A percentile compares a stretch with the other conserved stretches of the same genome.
Evolutionary conservation across 2,329 filamentous ascomycete species (phyloP).

Genomic region (Venturia asperata): DNA sequence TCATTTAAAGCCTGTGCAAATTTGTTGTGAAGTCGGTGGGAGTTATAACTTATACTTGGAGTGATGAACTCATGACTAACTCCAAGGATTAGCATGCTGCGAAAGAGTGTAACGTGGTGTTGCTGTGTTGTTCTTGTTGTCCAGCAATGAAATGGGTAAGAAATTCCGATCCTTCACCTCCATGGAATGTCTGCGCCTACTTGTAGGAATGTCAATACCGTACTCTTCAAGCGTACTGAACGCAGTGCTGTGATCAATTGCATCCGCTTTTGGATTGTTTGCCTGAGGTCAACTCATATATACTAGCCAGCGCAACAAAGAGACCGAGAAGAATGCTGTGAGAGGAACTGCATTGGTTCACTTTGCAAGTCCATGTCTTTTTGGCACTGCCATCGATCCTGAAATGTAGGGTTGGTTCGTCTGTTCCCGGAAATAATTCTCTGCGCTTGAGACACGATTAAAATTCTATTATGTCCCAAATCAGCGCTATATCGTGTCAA

Average conservation of each 20-base stretch:
- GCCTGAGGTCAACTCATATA: too few species aligned
- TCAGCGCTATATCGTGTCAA: neutral
- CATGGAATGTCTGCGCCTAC: neutral
- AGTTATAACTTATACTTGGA: neutral
- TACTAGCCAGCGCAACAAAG: too few species aligned
- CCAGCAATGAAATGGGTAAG: neutral
- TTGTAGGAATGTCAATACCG: neutral
- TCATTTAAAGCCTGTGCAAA: neutral
- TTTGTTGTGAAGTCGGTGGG: neutral
- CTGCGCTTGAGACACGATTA: neutral
- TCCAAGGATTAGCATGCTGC: neutral
- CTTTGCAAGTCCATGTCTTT: too few species aligned
- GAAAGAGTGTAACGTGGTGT: neutral
- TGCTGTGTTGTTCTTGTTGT: neutral
- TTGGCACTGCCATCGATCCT: too few species aligned
- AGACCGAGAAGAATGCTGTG: too few species aligned
- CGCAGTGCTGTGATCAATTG: too few species aligned
- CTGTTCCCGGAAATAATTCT: too few species aligned
- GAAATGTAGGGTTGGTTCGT: too few species aligned
- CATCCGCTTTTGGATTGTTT: too few species aligned
- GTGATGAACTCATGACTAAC: neutral
- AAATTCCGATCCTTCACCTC: neutral
- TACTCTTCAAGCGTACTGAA: neutral
- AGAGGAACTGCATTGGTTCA: too few species aligned
- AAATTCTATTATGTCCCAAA: neutral